Conservation (phyloP, 257 asterid genomes). For the Haberlea rhodopensis region DNA sequence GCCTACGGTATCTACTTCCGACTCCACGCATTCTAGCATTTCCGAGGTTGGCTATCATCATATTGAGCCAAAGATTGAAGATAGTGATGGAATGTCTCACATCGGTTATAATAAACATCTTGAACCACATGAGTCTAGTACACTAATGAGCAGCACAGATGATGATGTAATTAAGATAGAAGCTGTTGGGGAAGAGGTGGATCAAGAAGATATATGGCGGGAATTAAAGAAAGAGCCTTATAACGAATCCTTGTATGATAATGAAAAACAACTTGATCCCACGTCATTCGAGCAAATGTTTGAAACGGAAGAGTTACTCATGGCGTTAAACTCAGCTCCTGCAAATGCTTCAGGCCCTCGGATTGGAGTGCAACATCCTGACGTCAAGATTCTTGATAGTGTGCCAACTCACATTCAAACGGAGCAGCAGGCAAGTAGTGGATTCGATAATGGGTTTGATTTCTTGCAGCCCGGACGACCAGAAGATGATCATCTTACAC, state of each 20-base stretch:
- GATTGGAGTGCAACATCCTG: constrained; percentile 15
- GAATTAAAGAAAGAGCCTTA: constrained; percentile 15
- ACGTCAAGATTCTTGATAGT: constrained; percentile 3
- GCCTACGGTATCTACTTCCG: constrained; percentile 34
- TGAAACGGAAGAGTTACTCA: constrained; percentile 55
- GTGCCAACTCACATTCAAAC: not conserved
- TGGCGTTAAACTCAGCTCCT: constrained; percentile 24
- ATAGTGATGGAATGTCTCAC: constrained; percentile 5
- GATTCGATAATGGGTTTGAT: constrained; percentile 41
- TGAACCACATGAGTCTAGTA: constrained; percentile 14
- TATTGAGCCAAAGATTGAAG: constrained; percentile 17
- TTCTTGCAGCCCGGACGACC: constrained; percentile 59
- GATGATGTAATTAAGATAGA: constrained; percentile 29
- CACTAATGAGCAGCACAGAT: constrained; percentile 26
- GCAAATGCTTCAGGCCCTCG: constrained; percentile 10
- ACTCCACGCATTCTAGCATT: constrained; percentile 35
- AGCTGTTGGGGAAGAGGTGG: not conserved
- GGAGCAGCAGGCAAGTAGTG: constrained; percentile 22
- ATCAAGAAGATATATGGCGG: constrained; percentile 12
- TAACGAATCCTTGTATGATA: not conserved
- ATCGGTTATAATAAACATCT: not conserved
- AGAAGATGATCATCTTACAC: constrained; percentile 44
- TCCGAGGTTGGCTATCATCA: constrained; percentile 43
- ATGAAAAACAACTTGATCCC: constrained; percentile 20
- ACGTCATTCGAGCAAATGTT: constrained; percentile 44